Conservation (phyloP, 306 rosid genomes). For the Urtica urens region DNA sequence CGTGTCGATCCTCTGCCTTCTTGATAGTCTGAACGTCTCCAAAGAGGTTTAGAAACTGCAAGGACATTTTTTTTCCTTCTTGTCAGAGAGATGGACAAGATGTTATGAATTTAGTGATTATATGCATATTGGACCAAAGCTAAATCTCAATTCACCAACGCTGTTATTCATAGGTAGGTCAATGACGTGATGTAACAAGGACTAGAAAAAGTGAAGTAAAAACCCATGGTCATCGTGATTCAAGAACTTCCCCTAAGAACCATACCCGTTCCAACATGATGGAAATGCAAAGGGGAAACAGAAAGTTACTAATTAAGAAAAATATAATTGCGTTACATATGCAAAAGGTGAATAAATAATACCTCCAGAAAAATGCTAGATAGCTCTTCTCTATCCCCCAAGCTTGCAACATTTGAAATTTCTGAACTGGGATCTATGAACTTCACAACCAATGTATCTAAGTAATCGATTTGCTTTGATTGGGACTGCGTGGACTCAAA, state of each 20-base stretch:
- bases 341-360: background rate
- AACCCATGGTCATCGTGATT: background rate
- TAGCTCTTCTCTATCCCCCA: slow-evolving; percentile 74
- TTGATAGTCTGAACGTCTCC: slow-evolving; percentile 83
- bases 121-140: too few species aligned
- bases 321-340: too few species aligned
- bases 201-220: too few species aligned
- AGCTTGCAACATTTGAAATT: slow-evolving; percentile 37
- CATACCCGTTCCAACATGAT: too few species aligned
- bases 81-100: too few species aligned
- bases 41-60: slow-evolving; percentile 86
- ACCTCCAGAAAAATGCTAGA: slow-evolving; percentile 92
- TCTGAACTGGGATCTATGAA: slow-evolving; percentile 60
- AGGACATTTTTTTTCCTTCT: slow-evolving; percentile 13
- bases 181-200: too few species aligned
- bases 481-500: slow-evolving; percentile 70
- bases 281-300: background rate
- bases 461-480: slow-evolving; percentile 58
- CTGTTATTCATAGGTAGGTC: too few species aligned
- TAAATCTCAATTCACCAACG: too few species aligned
- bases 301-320: too few species aligned
- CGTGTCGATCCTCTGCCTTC: slow-evolving; percentile 89
- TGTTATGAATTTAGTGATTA: too few species aligned
- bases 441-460: slow-evolving; percentile 69
- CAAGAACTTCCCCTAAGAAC: too few species aligned